A percentile compares a stretch with the other conserved stretches of the same genome.
Evolutionary conservation across 192 early-diverging fungal genomes (phyloP).

Genomic region (Diversispora eburnea): DNA sequence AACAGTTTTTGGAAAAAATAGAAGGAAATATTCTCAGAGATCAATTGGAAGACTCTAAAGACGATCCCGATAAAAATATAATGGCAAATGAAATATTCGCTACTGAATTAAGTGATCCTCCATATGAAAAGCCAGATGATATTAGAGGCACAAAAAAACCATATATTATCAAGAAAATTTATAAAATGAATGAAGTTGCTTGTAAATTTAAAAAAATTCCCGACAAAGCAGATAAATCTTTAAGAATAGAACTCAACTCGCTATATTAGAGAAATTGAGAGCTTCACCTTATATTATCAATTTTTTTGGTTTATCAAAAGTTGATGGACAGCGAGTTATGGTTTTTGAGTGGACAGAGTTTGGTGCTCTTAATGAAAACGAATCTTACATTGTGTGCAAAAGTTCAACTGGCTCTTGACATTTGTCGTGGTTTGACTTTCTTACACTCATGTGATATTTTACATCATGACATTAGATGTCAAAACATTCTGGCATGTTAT

Average conservation of each 20-base stretch:
- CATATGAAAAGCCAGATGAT: background rate
- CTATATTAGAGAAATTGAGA: slow-evolving; percentile 16
- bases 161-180: slow-evolving; percentile 15
- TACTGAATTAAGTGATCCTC: background rate
- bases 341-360: slow-evolving; percentile 27
- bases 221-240: background rate
- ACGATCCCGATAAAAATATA: background rate
- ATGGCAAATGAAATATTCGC: background rate
- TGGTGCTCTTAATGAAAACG: background rate
- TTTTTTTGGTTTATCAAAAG: slow-evolving; percentile 17
- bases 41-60: slow-evolving; percentile 12
- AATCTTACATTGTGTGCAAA: slow-evolving; percentile 10
- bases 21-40: slow-evolving; percentile 16
- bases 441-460: background rate
- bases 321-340: slow-evolving; percentile 12
- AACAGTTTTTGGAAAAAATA: slow-evolving; percentile 16
- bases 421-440: slow-evolving; percentile 24
- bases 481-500: slow-evolving; percentile 21
- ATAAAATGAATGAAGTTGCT: slow-evolving; percentile 14
- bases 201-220: background rate
- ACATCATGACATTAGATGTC: slow-evolving; percentile 27
- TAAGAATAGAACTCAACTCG: slow-evolving; percentile 10
- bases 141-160: background rate
- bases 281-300: slow-evolving; percentile 18
- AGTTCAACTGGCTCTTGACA: slow-evolving; percentile 6